These are phyloP conservation scores for Tribonema minus DNA, from an alignment of 108 stramenopile species.

Conservation along the genomic window DNA sequence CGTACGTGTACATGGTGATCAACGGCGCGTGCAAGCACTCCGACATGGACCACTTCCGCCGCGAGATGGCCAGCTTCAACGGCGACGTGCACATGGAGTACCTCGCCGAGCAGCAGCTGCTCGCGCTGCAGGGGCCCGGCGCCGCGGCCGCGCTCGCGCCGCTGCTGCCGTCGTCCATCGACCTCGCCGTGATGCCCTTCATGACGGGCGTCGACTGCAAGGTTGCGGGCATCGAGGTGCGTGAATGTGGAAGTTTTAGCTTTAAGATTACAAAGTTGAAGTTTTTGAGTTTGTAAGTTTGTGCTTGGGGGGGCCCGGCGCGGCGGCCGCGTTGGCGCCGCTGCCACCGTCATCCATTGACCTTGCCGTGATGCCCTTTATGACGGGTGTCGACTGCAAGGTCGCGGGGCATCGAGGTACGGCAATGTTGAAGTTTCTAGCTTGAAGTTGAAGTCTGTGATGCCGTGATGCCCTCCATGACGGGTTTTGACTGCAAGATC, in stretches of 20 bases:
- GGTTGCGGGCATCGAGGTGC: constrained; percentile 80
- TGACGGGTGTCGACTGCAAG: constrained; percentile 74
- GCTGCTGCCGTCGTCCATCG: constrained; percentile 70
- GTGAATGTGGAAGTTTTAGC: too few relatives aligned
- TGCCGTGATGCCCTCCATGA: constrained; percentile 89
- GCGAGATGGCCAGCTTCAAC: constrained; percentile 38
- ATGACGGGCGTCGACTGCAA: constrained; percentile 79
- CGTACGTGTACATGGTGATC: constrained; percentile 86
- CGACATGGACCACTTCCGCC: constrained; percentile 78
- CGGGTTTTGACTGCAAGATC: constrained; percentile 68
- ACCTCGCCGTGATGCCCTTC: constrained; percentile 82
- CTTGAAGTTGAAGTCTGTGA: too few relatives aligned
- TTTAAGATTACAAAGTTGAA: too few relatives aligned
- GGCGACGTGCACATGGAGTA: constrained; percentile 48
- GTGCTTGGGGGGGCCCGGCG: too few relatives aligned
- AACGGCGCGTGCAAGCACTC: constrained; percentile 95
- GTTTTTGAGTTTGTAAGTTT: too few relatives aligned
- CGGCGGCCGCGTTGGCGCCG: too few relatives aligned
- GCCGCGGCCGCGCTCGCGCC: constrained; percentile 73
- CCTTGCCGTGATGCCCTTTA: constrained; percentile 82
- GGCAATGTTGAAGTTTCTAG: too few relatives aligned
- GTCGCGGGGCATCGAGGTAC: constrained; percentile 84
- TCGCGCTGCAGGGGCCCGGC: constrained; percentile 93
- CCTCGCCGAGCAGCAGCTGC: constrained; percentile 73
- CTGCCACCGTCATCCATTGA: too few relatives aligned